Conservation (phyloP, 1,139 yeast species). For the Hansenula sp. region DNA sequence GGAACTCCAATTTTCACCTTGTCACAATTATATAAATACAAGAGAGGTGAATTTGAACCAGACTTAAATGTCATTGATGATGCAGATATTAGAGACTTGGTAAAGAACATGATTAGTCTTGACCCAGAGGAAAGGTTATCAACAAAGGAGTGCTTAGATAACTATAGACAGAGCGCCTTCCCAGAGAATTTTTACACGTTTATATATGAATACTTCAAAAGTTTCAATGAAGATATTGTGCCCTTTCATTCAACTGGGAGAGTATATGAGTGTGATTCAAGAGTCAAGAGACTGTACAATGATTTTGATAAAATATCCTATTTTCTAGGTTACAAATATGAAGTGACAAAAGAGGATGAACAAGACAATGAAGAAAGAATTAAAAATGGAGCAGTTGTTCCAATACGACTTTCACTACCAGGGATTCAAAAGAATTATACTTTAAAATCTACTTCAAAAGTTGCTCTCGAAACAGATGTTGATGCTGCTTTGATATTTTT, state of each 20-base stretch:
- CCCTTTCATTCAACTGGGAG: constrained; percentile 27
- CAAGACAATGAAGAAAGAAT: constrained; percentile 4
- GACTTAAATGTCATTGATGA: constrained; percentile 54
- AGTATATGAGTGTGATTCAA: constrained; percentile 48
- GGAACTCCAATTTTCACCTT: constrained; percentile 85
- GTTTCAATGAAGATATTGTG: constrained; percentile 32
- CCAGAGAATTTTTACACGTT: constrained; percentile 72
- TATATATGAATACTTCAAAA: constrained; percentile 61
- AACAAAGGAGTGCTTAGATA: constrained; percentile 49
- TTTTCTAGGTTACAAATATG: constrained; percentile 42
- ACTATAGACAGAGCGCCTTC: constrained; percentile 50
- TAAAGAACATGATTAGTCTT: constrained; percentile 57
- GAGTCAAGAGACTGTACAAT: constrained; percentile 53
- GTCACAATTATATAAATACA: constrained; percentile 82
- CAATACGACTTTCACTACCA: constrained; percentile 48
- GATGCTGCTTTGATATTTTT: constrained; percentile 63
- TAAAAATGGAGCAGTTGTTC: constrained; percentile 20
- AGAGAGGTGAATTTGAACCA: constrained; percentile 64
- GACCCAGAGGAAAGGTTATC: constrained; percentile 59
- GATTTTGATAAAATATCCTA: constrained; percentile 51
- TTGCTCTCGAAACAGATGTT: constrained; percentile 22
- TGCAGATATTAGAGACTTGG: constrained; percentile 44
- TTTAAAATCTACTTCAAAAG: constrained; percentile 35
- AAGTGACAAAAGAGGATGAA: constrained; percentile 1
- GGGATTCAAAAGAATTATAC: constrained; percentile 39